Conservation (phyloP, 139 green algal species). For the Chlorella sp. region DNA sequence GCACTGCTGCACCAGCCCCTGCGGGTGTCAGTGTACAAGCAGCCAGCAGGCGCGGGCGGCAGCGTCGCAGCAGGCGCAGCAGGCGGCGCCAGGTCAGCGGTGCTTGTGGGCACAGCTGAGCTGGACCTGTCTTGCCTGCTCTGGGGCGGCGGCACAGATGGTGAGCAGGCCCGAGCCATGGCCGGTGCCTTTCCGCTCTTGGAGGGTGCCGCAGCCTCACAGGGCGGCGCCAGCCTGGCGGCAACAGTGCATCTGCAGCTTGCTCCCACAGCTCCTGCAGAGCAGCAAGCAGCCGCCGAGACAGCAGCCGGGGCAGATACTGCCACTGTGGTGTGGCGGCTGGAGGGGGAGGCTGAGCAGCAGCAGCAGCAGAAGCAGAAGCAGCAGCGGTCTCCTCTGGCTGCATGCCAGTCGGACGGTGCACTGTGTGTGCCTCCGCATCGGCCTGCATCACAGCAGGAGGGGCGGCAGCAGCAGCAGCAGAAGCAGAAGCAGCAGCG, state of each 20-base stretch:
- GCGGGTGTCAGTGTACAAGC: constrained; percentile 24
- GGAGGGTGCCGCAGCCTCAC: neutral
- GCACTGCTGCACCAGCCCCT: constrained; percentile 5
- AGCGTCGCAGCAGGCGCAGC: neutral
- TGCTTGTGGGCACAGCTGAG: constrained; percentile 12
- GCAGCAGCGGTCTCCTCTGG: neutral
- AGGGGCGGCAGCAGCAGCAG: neutral
- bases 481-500: neutral
- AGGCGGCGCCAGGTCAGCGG: neutral
- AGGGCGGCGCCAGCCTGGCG: constrained; percentile 9
- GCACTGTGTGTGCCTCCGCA: neutral
- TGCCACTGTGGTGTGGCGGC: neutral
- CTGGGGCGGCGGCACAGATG: neutral
- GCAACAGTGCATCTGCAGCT: neutral
- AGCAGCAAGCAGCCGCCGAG: constrained; percentile 16
- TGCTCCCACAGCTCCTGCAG: neutral
- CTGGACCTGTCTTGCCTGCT: constrained; percentile 14
- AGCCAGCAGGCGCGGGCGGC: neutral
- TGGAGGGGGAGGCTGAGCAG: neutral
- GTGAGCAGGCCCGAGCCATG: neutral
- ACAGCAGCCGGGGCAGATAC: neutral
- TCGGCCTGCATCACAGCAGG: neutral
- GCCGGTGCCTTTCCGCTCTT: neutral
- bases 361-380: neutral
- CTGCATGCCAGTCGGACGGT: neutral